phyloP scores from a whole-genome alignment of 768 basidiomycete genomes.

The Russula olivacea region DNA sequence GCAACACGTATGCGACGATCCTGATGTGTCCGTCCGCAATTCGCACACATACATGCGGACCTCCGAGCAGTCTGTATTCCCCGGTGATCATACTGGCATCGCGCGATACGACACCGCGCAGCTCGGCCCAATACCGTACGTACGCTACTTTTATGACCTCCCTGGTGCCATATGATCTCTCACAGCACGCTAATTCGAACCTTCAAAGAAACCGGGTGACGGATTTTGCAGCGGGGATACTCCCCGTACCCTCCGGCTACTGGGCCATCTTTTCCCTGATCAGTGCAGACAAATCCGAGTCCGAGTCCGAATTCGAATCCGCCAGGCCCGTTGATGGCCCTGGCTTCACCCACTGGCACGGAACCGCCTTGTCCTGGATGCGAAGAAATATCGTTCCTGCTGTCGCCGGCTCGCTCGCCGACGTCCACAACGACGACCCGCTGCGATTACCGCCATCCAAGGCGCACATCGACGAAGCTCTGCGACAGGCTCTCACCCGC shows the following conservation, averaged over 20 bases:
- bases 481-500: not conserved
- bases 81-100: slow-evolving; percentile 10
- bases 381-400: slow-evolving; percentile 2
- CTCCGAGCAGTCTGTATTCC: slow-evolving; percentile 5
- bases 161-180: not conserved
- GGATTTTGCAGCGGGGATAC: slow-evolving; percentile 6
- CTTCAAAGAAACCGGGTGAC: not conserved
- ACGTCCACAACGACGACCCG: not conserved
- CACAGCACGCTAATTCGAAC: not conserved
- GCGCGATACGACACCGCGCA: slow-evolving; percentile 7
- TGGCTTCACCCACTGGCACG: no score
- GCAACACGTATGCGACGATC: not conserved
- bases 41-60: not conserved
- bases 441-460: not conserved
- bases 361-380: slow-evolving; percentile 2
- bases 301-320: no score
- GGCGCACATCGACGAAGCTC: slow-evolving; percentile 3
- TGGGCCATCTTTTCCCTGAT: slow-evolving; percentile 16
- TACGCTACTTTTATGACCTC: not conserved
- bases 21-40: not conserved
- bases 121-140: not conserved
- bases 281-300: not conserved
- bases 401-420: slow-evolving; percentile 4
- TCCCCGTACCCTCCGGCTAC: slow-evolving; percentile 14
- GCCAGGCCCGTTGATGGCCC: not conserved